phyloP scores from a whole-genome alignment of 1,139 yeast genomes.

The Pichia sorboxylosa region DNA sequence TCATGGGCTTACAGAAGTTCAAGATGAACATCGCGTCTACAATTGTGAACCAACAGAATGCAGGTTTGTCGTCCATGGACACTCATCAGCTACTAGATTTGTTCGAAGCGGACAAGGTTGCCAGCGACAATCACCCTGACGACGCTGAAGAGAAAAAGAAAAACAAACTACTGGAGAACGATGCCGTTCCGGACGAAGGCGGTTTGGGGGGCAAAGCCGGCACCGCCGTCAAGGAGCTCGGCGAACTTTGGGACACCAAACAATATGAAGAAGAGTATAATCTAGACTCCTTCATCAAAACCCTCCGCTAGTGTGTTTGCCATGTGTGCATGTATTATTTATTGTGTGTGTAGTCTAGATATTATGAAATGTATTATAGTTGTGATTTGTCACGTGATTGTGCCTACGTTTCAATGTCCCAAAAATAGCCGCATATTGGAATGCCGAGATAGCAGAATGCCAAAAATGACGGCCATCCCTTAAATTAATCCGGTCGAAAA shows the following conservation, averaged over 20 bases:
- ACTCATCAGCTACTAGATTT: constrained; percentile 87
- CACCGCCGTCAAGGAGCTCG: constrained; percentile 72
- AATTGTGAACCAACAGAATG: constrained; percentile 90
- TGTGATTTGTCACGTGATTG: too few species aligned
- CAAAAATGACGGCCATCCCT: too few species aligned
- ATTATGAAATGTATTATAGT: background rate
- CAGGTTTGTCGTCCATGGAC: constrained; percentile 92
- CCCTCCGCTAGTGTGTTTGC: too few species aligned
- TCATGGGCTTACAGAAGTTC: constrained; percentile 96
- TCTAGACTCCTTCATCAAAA: constrained; percentile 82
- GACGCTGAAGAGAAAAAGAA: constrained; percentile 11
- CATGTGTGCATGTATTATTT: too few species aligned
- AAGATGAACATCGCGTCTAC: constrained; percentile 96
- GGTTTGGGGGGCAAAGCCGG: constrained; percentile 57
- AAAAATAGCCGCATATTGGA: too few species aligned
- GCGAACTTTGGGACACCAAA: constrained; percentile 93
- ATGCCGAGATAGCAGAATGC: too few species aligned
- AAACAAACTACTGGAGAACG: constrained; percentile 14
- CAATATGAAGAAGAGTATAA: constrained; percentile 96
- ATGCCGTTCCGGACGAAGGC: constrained; percentile 42
- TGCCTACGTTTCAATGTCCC: too few species aligned
- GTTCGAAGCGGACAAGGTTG: constrained; percentile 57
- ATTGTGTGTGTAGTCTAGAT: background rate
- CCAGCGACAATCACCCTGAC: background rate
- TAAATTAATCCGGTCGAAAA: too few species aligned